A percentile compares a stretch with the other conserved stretches of the same genome.
Evolutionary conservation across 2,329 filamentous ascomycete genomes (phyloP).

Genomic region (Pestalotiopsis sp.): DNA sequence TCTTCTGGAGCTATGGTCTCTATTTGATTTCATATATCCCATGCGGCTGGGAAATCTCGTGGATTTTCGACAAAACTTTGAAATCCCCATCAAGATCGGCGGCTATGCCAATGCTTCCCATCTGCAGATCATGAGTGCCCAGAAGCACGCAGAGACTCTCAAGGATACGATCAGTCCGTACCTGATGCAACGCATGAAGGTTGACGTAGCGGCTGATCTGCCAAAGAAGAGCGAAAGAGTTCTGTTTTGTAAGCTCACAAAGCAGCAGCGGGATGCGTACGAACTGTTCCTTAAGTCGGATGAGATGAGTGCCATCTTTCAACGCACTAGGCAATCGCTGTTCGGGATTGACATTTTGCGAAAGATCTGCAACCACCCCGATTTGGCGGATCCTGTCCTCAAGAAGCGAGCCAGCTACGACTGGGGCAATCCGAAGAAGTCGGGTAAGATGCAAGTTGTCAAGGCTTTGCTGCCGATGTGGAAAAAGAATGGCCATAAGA

Average conservation of each 20-base stretch:
- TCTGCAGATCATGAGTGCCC: conserved; percentile 89
- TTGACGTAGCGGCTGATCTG: conserved; percentile 89
- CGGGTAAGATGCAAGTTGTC: conserved; percentile 95
- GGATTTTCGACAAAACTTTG: conserved; percentile 88
- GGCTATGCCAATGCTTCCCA: conserved; percentile 96
- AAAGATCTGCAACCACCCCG: conserved; percentile 98
- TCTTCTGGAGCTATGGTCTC: conserved; percentile 89
- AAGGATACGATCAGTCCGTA: conserved; percentile 95
- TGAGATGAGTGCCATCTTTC: conserved; percentile 83
- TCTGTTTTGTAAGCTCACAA: conserved; percentile 90
- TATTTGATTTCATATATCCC: conserved; percentile 97
- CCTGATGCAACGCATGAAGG: conserved; percentile 87
- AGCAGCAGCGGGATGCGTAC: conserved; percentile 78
- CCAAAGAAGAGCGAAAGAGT: conserved; percentile 97
- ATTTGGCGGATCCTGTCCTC: conserved; percentile 70
- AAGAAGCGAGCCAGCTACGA: conserved; percentile 65
- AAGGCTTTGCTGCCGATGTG: conserved; percentile 85
- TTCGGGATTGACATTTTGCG: conserved; percentile 90
- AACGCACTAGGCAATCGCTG: conserved; percentile 74
- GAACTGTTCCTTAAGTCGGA: conserved; percentile 79
- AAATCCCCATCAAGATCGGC: conserved; percentile 89
- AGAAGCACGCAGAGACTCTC: conserved; percentile 89
- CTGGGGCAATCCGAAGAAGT: conserved; percentile 79
- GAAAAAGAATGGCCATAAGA: conserved; percentile 90
- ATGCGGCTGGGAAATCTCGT: conserved; percentile 93